phyloP scores from a whole-genome alignment of 139 green algal species.

The Bryopsis sp. region DNA sequence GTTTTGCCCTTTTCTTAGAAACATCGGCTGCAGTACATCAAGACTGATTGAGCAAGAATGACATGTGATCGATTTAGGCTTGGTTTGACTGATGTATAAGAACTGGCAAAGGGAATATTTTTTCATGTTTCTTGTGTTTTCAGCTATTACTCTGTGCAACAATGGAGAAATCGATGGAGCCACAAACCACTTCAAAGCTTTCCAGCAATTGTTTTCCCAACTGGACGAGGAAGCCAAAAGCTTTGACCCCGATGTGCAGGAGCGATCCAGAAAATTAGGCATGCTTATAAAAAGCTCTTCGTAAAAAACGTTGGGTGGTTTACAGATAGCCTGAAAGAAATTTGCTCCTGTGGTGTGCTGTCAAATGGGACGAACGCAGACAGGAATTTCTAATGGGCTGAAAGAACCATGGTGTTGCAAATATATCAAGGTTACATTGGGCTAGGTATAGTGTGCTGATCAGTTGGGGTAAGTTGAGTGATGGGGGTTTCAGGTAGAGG shows the following conservation, averaged over 20 bases:
- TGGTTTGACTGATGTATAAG: not conserved
- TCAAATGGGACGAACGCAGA: too few species aligned
- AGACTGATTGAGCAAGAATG: not conserved
- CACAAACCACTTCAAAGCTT: slow-evolving; percentile 27
- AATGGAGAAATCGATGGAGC: slow-evolving; percentile 25
- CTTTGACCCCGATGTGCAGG: slow-evolving; percentile 19
- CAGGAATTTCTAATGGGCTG: too few species aligned
- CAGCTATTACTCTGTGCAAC: slow-evolving; percentile 49
- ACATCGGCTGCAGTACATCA: not conserved
- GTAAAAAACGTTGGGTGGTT: too few species aligned
- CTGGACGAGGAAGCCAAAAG: slow-evolving; percentile 35
- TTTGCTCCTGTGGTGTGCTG: too few species aligned
- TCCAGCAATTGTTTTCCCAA: slow-evolving; percentile 28
- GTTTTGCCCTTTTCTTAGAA: slow-evolving; percentile 5
- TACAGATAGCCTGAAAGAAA: too few species aligned
- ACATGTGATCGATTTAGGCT: not conserved
- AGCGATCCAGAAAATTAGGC: slow-evolving; percentile 3
- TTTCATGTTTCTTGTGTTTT: not conserved
- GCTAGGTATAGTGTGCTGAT: too few species aligned
- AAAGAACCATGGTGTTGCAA: too few species aligned
- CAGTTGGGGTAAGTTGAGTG: too few species aligned
- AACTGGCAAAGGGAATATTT: not conserved
- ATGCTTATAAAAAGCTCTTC: not conserved
- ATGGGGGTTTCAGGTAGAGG: too few species aligned
- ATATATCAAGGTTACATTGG: too few species aligned